Percentiles rank a stretch among this genome's conserved stretches.
Conservation (phyloP, 176 grass and related monocot species). For the Avena sativa region DNA sequence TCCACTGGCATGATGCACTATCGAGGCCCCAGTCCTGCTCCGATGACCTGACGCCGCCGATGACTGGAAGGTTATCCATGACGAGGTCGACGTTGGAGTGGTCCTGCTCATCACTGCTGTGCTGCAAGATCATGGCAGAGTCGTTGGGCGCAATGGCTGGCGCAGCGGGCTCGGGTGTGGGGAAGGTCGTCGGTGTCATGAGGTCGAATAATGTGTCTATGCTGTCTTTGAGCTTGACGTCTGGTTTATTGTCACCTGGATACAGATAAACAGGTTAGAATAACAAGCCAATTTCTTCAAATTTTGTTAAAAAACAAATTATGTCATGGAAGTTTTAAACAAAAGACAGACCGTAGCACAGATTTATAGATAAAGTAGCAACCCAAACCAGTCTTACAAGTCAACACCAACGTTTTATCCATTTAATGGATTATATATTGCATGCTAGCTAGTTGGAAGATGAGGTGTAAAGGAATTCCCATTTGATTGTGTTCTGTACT, state of each 20-base stretch:
- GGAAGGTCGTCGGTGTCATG: conserved; percentile 38
- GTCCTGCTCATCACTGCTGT: conserved; percentile 36
- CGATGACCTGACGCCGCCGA: conserved; percentile 1
- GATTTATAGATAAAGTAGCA: too few species aligned
- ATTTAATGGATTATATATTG: neutral
- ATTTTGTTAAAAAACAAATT: too few species aligned
- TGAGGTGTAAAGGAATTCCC: neutral
- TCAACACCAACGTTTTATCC: too few species aligned
- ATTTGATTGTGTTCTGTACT: conserved; percentile 44
- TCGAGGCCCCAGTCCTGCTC: conserved; percentile 53
- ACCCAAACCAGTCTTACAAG: too few species aligned
- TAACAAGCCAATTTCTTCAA: too few species aligned
- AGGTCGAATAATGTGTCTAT: conserved; percentile 45
- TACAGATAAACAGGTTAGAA: conserved; percentile 3
- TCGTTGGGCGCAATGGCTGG: neutral
- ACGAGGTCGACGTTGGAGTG: conserved; percentile 23
- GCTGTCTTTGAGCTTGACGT: conserved; percentile 5
- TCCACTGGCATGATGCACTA: conserved; percentile 48
- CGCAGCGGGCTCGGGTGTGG: neutral
- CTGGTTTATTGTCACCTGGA: conserved; percentile 44
- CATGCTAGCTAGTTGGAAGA: neutral
- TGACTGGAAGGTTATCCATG: conserved; percentile 12
- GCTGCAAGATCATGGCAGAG: conserved; percentile 38
- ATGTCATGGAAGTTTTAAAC: too few species aligned
- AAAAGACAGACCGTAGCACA: too few species aligned